Evolutionary conservation across 2,329 filamentous ascomycete species (phyloP), one percentile per base, ranked within the genome.

Genomic region (Volutella citrinella): DNA sequence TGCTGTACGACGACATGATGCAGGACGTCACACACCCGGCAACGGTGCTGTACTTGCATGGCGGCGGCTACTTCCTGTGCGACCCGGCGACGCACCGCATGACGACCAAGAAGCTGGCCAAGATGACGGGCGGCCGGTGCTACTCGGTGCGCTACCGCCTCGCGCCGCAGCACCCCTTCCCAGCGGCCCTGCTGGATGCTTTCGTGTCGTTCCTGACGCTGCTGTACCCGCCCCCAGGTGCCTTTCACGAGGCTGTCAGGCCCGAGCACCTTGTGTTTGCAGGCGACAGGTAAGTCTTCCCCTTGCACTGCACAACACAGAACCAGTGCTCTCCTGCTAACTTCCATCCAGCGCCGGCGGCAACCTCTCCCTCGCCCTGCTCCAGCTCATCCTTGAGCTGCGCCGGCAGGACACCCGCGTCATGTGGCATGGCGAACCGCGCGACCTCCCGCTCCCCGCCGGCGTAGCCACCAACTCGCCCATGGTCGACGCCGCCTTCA

Each of bases 101-200:
- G 0, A 61, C 72, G 1, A 72, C 70, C 13, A 75, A 74, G 38
- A 75, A 71, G 32, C 63, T 91, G 11, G 83, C 84, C 15, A 79
- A 81, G 52, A 56, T 80, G 36, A 82, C 77, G 1, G 74, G 76
- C 16, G 84, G 85, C 3, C 72, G 83, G 7, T 79, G 80, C 23
- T 85, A 86, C 61, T 81, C 75, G 19, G 79, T 90, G 6, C 74
- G 84, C 5, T 91, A 91, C 60, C 72, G 87, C 6, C 72, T 93
- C 4, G 77, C 84, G 10, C 87, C 87, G 0, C 82, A 89, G 55
- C 64, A 82, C 40, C 76, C 84, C 0, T 93, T 93, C 54, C 87
- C 87, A 0, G 69, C 82, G 0, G 84, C 84, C 3, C 60, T 93
- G 7, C 64, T 91, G 26, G 87, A 93, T 53, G 83, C 76, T 3